Evolutionary conservation across 768 basidiomycete species (phyloP), one percentile per base, ranked within the genome.

Genomic region (Russula vinacea): DNA sequence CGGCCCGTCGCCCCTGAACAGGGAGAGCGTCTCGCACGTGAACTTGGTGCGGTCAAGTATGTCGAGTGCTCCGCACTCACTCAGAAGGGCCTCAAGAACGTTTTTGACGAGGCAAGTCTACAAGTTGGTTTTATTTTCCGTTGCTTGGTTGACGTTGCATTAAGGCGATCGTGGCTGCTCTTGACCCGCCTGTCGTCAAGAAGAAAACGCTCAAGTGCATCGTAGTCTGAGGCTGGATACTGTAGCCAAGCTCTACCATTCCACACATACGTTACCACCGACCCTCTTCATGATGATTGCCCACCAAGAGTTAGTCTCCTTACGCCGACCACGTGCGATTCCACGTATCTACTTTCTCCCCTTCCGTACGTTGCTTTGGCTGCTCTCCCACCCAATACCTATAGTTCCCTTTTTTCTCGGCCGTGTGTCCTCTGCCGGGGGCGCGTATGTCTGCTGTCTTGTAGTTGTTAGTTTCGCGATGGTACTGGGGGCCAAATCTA

Each of bases 31-130:
- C 88, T 99, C 72, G 95, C 97, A n/a, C 81, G 92, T 77, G 97
- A 99, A 72, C 81, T 99, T 44, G 97, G 97, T 37, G 96, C 96
- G 33, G 95, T 98, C 77, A 99, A 98, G 77, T 99, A 97, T 74
- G 95, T 98, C 56, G 97, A 99, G 78, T 99, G 97, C 78, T 98
- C 95, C 60, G 97, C 97, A 58, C 78, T 99, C 81, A 99, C 96
- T 70, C 97, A 99, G 83, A 94, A 94, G 83, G 97, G 97, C 33
- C 78, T 99, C 77, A 99, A 99, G 90, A 98, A 98, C 76, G 97
- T 99, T 67, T 99, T 99, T 75, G 97, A 99, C 75, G 97, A 99
- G 89, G 94, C 92, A 75, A 74, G 89, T 47, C 24, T 19, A 11
- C 39, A 32, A 24, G 3, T 2, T 13, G n/a, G 19, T 51, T 39